Evolutionary conservation across 1,284 basidiomycete genomes (phyloP), one percentile per base, ranked within the genome.

Genomic region (Malassezia psittaci): DNA sequence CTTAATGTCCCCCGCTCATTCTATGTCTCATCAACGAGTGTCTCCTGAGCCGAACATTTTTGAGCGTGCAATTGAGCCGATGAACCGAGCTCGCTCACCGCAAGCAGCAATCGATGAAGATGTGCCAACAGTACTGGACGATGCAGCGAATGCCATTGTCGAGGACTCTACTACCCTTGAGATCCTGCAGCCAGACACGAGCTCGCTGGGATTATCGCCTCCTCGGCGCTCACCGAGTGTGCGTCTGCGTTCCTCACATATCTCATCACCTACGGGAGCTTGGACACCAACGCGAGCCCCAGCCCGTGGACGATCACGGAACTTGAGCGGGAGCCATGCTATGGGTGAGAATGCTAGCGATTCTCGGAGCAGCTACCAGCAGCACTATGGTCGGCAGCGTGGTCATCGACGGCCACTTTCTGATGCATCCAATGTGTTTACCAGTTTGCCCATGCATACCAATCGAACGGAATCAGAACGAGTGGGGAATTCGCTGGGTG

Each of bases 21-120:
- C 35, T n/a, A 24, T 15, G 9, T n/a, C 19, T 34, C 4, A 21
- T 12, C 45, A 15, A 21, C 37, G 33, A 2, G 18, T 15, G 16
- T 50, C 53, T 48, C 53, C 53, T 2, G 48, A 59, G 32, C 59
- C 58, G 10, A 69, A 56, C 60, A 73, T 73, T 48, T 73, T 73
- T 57, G 70, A 73, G 54, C 59, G 70, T 18, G 66, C 68, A 37
- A 72, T 72, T 33, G 69, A 73, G 55, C 65, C 68, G 63, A 16
- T 65, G 69, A 48, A 68, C 66, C 70, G 68, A 52, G 52, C 64
- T 38, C 58, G 65, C 51, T 67, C 61, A 52, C 64, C 66, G 47
- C 59, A 65, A 37, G 68, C 72, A 45, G 70, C 69, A 21, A 64
- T 70, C 48, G 70, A 73, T 36, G 62, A 68, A 2, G 68, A 69